Base-by-base conservation (phyloP, 1,139 yeast genomes). In the Blastobotrys buckinghamii region DNA sequence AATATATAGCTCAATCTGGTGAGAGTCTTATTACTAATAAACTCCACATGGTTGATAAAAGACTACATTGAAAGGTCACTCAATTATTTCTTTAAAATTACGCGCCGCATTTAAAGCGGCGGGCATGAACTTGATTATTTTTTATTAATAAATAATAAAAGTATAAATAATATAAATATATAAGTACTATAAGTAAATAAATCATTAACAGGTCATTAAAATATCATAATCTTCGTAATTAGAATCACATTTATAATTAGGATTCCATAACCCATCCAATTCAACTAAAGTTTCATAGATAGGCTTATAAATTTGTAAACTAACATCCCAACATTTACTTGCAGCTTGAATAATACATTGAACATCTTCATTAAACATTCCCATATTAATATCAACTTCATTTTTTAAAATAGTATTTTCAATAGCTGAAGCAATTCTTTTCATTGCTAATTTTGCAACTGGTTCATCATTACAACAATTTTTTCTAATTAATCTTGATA, bases 261-360 rank as follows among this genome's bases (percentile, higher is more conserved):
- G 2, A 29, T 34, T 45, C 58, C 58, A 55, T 13, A 55, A 32
- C 33, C 45, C 42, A 44, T 50, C 49, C 19, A 52, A 51, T 19
- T 48, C 44, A 9, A 53, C 33, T 29, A 58, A 24, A 6, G 54
- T 47, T 27, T 56, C 55, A 43, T 58, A 59, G 10, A 59, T 47
- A 0, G 61, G 62, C 48, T 52, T 48, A 39, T 59, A 59, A 6
- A 55, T 52, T 16, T 47, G 53, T 2, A 53, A 44, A 38, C 55
- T 52, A 12, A 52, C 46, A 34, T 54, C 47, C 61, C 62, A 58
- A 40, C 58, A 54, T 10, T 50, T 48, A 5, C 39, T 30, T 12
- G 54, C 52, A n/a, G 48, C 47, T 12, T 53, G 49, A 5, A 52
- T 52, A 34, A 59, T 57, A 20, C 45, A 46, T 32, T 42, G 42